These are phyloP conservation scores for Pestalotiopsis fici DNA, from an alignment of 2,329 filamentous ascomycete genomes.

Conservation along the genomic window DNA sequence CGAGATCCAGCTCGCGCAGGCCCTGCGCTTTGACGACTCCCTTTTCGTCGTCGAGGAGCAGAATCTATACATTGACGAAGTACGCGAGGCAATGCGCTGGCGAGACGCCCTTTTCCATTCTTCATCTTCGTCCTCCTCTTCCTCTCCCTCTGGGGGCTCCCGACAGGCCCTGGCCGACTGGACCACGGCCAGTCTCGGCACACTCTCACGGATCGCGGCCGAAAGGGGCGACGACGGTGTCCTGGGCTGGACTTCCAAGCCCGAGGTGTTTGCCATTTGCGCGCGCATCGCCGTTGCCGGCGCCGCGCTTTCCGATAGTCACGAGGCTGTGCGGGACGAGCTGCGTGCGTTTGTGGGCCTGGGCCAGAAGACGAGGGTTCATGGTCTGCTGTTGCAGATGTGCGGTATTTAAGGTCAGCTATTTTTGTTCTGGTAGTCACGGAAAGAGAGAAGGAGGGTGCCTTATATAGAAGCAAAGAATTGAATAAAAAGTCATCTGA, in stretches of 20 bases:
- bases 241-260: constrained; percentile 72
- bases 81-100: constrained; percentile 75
- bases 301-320: constrained; percentile 30
- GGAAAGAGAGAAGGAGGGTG: too few relatives aligned
- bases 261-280: constrained; percentile 66
- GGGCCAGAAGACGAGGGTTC: constrained; percentile 17
- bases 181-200: constrained; percentile 49
- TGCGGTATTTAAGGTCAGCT: constrained; percentile 16
- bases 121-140: background rate
- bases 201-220: constrained; percentile 34
- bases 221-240: constrained; percentile 54
- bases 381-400: constrained; percentile 28
- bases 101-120: constrained; percentile 42
- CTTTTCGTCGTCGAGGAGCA: constrained; percentile 90
- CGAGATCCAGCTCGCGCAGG: constrained; percentile 39
- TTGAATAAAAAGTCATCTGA: background rate
- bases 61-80: constrained; percentile 88
- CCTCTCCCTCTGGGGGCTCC: too few relatives aligned
- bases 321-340: constrained; percentile 16
- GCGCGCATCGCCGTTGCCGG: constrained; percentile 45
- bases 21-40: constrained; percentile 59
- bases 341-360: constrained; percentile 22
- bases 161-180: constrained; percentile 43
- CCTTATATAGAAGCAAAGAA: too few relatives aligned
- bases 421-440: too few relatives aligned